phyloP scores from a whole-genome alignment of 2,329 filamentous ascomycete genomes.

The Neofusicoccum sp. region DNA sequence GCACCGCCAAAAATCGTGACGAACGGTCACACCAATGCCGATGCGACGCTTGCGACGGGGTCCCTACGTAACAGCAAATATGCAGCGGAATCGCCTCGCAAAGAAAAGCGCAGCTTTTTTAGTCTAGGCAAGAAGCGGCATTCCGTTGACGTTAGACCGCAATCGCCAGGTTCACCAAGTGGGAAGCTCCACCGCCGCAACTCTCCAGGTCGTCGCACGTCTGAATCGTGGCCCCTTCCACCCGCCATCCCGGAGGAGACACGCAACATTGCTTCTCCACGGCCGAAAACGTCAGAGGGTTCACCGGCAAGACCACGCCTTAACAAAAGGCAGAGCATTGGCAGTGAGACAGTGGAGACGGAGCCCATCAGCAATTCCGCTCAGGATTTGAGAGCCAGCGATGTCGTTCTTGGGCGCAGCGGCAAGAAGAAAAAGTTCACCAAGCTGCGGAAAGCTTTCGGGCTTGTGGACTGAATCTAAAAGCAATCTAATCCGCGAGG shows the following conservation, averaged over 20 bases:
- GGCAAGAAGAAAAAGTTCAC: conserved; percentile 69
- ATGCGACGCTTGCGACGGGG: conserved; percentile 33
- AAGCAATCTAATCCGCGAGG: neutral
- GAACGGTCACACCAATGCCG: conserved; percentile 27
- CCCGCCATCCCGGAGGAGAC: conserved; percentile 29
- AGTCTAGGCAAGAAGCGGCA: conserved; percentile 64
- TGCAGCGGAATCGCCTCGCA: conserved; percentile 38
- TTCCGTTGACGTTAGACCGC: neutral
- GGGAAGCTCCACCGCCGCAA: conserved; percentile 51
- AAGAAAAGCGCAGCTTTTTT: conserved; percentile 45
- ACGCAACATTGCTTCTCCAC: neutral
- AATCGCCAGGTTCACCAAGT: neutral
- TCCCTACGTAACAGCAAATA: conserved; percentile 44
- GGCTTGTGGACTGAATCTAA: conserved; percentile 52
- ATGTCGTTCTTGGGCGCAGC: conserved; percentile 36
- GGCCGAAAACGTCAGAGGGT: conserved; percentile 38
- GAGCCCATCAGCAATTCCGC: neutral
- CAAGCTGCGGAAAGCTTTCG: conserved; percentile 66
- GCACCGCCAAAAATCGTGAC: conserved; percentile 22
- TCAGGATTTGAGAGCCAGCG: conserved; percentile 27
- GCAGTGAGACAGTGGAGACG: neutral
- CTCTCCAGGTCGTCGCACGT: conserved; percentile 25
- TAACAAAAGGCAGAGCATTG: conserved; percentile 27
- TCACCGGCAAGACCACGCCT: conserved; percentile 24
- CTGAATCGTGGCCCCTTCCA: conserved; percentile 53